These are phyloP conservation scores for Tanozyma kutaoensis DNA, from an alignment of 805 yeast genomes.

Conservation along the genomic window DNA sequence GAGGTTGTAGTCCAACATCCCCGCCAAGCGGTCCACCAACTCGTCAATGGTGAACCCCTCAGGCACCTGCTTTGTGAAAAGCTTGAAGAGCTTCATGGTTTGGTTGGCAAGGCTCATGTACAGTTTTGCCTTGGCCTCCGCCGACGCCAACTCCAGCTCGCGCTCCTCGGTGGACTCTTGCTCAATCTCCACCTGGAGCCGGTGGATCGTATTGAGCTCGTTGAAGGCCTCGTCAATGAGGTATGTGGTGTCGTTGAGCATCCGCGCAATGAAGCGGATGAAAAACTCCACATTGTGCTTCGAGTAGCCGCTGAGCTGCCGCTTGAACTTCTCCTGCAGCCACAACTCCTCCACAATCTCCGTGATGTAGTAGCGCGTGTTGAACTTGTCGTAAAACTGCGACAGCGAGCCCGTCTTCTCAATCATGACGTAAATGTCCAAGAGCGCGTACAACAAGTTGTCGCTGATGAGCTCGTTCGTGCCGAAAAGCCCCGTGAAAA, in stretches of 20 bases:
- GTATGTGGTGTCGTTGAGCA: conserved; percentile 89
- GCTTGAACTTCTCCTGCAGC: conserved; percentile 55
- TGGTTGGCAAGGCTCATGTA: conserved; percentile 75
- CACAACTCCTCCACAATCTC: conserved; percentile 73
- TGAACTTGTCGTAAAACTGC: conserved; percentile 93
- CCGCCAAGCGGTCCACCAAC: conserved; percentile 86
- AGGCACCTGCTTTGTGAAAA: conserved; percentile 82
- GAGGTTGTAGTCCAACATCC: conserved; percentile 89
- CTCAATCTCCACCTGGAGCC: conserved; percentile 51
- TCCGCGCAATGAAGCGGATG: conserved; percentile 83
- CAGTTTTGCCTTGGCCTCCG: conserved; percentile 70
- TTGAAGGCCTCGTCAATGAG: conserved; percentile 82
- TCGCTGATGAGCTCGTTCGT: conserved; percentile 47
- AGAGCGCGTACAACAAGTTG: conserved; percentile 65
- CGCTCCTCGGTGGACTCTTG: conserved; percentile 47
- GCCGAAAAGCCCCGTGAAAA: conserved; percentile 53
- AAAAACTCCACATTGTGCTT: conserved; percentile 66
- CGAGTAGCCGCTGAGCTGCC: conserved; percentile 59
- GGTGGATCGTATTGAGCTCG: conserved; percentile 66
- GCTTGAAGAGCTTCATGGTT: conserved; percentile 63
- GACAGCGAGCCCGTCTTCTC: conserved; percentile 93
- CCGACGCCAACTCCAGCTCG: conserved; percentile 36
- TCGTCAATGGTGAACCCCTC: conserved; percentile 76
- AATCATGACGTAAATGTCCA: conserved; percentile 86
- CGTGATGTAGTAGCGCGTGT: conserved; percentile 77